Evolutionary conservation across 2,329 filamentous ascomycete genomes (phyloP), one percentile per base, ranked within the genome.

Genomic region (Mollisia scopiformis): DNA sequence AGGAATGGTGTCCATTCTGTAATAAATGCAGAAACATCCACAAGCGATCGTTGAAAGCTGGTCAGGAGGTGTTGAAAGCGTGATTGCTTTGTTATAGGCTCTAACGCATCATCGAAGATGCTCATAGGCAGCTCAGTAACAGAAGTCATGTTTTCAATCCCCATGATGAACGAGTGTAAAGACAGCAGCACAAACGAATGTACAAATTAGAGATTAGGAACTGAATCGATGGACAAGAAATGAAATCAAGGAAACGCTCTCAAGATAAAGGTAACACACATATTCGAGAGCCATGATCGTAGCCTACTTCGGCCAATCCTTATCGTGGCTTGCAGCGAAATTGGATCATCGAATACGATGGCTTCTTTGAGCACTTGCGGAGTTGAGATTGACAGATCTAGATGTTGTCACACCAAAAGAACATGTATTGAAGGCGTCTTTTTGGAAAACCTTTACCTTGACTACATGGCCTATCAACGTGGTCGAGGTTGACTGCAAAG

Each of bases 1-100:
- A 73, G 59, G 54, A 78, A 78, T 3, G 76, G 77, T 1, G 76
- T 77, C 76, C 77, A 78, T 27, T 78, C 75, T 51, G 71, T 70
- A 57, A 76, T 30, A 23, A 58, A 51, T 43, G 55, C 56, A 21
- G 62, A 64, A 23, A 47, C 35, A 25, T 8, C 13, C 10, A 7
- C 41, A 10, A 46, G 41, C 11, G 23, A 27, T 7, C n/a, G 41
- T 5, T 19, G 41, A 10, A 27, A 46, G 13, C 41, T 7, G 41
- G 41, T 6, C 10, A 46, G 6, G 23, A 46, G 23, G 33, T 37
- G 33, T 6, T 13, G 33, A 16, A 16, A 6, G 33, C 33, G 33
- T 14, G 33, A 37, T 3, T 16, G 11, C 33, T 37, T 16, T 37
- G 33, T 13, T 13, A 37, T 37, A 14, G 33, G 11, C 33, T 37